Conservation (phyloP, 345 rosid species). For the Ailanthus altissimus region DNA sequence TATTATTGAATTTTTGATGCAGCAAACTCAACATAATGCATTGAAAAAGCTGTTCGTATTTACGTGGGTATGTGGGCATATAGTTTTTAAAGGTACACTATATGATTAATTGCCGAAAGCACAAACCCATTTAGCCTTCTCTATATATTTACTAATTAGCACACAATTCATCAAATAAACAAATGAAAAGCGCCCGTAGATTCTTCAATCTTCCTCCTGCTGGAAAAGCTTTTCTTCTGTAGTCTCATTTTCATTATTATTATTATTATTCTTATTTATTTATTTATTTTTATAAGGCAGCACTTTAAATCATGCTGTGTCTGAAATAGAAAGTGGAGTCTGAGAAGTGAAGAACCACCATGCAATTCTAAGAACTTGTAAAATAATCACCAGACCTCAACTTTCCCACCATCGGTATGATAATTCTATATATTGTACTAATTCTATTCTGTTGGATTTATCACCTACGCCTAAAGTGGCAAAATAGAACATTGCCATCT, state of each 20-base stretch:
- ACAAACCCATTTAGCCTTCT: not conserved
- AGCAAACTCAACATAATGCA: slow-evolving; percentile 12
- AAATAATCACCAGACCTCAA: not conserved
- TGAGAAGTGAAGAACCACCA: not conserved
- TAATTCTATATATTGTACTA: not conserved
- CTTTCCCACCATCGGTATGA: not conserved
- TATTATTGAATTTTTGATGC: not conserved
- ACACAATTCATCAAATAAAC: not conserved
- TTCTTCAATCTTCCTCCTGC: not conserved
- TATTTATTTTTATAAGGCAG: not conserved
- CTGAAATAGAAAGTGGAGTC: not conserved
- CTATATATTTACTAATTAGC: not conserved
- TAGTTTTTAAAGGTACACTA: not conserved
- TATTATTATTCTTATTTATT: not conserved
- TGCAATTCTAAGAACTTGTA: not conserved
- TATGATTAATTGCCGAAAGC: not conserved
- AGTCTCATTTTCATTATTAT: not conserved
- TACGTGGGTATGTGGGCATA: not conserved
- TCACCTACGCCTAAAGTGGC: not conserved
- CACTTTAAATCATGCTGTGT: not conserved
- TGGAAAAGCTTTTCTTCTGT: not conserved
- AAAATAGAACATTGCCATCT: slow-evolving; percentile 6
- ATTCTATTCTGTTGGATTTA: not conserved
- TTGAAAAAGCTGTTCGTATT: slow-evolving; percentile 4
- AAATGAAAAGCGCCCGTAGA: not conserved